Conservation (phyloP, 2,329 filamentous ascomycete species). For the Ophiostoma tasmaniense region DNA sequence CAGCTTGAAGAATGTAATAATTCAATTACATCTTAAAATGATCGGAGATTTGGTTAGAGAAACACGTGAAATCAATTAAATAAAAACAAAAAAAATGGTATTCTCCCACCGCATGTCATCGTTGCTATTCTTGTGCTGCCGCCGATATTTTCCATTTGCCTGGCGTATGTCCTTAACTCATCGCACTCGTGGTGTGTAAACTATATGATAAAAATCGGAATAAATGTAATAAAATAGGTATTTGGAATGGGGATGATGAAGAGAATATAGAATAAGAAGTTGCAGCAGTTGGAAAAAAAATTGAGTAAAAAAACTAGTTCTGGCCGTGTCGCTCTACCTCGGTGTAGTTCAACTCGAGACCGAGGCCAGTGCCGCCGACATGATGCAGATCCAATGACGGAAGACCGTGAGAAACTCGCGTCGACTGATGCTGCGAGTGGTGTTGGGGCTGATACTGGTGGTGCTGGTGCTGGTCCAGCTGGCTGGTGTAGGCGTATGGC, state of each 20-base stretch:
- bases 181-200: not conserved
- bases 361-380: not conserved
- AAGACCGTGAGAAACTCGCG: not conserved
- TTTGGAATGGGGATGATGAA: not conserved
- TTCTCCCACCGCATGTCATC: not conserved
- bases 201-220: not conserved
- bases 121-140: not conserved
- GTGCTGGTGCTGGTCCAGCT: not conserved
- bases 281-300: not conserved
- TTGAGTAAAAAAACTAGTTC: not conserved
- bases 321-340: not conserved
- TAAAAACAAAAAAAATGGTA: not conserved
- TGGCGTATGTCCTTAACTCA: not conserved
- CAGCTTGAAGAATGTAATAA: too few relatives aligned
- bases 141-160: not conserved
- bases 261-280: not conserved
- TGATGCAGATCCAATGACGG: not conserved
- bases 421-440: not conserved
- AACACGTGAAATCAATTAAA: not conserved
- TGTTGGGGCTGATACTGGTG: not conserved
- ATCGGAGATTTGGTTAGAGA: too few relatives aligned
- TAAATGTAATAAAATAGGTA: not conserved
- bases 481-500: conserved; percentile 7
- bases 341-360: not conserved
- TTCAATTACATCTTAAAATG: too few relatives aligned